Evolutionary conservation across 805 yeast species (phyloP).

Genomic region (Ogataea siamensis): DNA sequence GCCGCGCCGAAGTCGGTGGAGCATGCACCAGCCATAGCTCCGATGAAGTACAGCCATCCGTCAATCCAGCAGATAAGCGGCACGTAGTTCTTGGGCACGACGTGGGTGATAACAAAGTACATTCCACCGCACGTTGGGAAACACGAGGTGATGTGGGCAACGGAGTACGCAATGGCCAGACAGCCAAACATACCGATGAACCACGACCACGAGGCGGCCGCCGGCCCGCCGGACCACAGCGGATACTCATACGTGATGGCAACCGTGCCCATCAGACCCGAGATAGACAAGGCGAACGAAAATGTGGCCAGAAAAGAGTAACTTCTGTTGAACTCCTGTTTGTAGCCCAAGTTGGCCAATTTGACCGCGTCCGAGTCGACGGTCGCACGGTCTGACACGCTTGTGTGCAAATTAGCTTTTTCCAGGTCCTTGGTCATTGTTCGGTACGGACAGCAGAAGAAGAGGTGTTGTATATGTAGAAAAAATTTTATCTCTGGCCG

Average conservation of each 20-base stretch:
- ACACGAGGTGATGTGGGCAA: constrained; percentile 48
- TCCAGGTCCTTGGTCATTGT: constrained; percentile 21
- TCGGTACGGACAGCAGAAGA: neutral
- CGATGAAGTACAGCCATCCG: constrained; percentile 49
- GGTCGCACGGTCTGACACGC: constrained; percentile 22
- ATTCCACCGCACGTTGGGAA: constrained; percentile 57
- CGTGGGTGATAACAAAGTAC: constrained; percentile 46
- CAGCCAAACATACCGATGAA: constrained; percentile 52
- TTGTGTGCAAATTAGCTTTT: constrained; percentile 18
- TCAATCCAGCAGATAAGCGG: constrained; percentile 55
- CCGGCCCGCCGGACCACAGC: constrained; percentile 55
- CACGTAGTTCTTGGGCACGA: constrained; percentile 46
- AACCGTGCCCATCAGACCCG: constrained; percentile 63
- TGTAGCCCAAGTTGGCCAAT: constrained; percentile 51
- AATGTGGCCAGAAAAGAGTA: constrained; percentile 60
- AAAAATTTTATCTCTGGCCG: constrained; percentile 8
- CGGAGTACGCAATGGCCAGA: constrained; percentile 50
- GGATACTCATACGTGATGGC: constrained; percentile 52
- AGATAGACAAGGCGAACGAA: constrained; percentile 63
- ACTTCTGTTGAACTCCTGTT: constrained; percentile 57
- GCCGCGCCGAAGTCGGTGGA: constrained; percentile 55
- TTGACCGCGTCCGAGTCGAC: constrained; percentile 34
- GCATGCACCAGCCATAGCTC: constrained; percentile 51
- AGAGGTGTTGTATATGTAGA: constrained; percentile 1
- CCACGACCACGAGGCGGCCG: constrained; percentile 67